Conservation (phyloP, 169 alveolate genomes). For the Besnoitia besnoiti region DNA sequence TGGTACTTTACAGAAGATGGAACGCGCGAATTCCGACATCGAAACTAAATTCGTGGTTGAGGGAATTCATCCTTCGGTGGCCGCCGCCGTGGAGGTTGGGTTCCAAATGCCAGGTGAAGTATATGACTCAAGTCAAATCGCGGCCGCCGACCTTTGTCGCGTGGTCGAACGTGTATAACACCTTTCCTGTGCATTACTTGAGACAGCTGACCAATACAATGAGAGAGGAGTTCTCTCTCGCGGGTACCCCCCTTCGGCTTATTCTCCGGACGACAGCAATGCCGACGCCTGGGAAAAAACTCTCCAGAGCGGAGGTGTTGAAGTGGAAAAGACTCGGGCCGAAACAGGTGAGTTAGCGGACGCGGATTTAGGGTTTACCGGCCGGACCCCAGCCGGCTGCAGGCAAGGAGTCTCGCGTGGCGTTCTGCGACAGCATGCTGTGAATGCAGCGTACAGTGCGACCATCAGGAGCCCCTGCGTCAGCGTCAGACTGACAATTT, state of each 20-base stretch:
- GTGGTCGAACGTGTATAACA: constrained; percentile 81
- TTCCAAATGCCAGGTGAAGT: constrained; percentile 78
- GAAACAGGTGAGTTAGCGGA: constrained; percentile 65
- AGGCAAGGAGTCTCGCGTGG: too few species aligned
- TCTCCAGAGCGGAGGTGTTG: constrained; percentile 66
- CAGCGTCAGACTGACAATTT: too few species aligned
- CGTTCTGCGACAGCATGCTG: too few species aligned
- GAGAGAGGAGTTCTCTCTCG: constrained; percentile 75
- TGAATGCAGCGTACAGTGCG: too few species aligned
- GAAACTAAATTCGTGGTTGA: constrained; percentile 69
- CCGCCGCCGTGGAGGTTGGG: constrained; percentile 90
- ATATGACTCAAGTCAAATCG: constrained; percentile 70
- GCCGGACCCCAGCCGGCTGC: too few species aligned
- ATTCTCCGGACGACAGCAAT: constrained; percentile 77
- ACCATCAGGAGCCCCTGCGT: too few species aligned
- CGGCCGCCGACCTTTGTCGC: constrained; percentile 83
- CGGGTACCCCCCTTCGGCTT: constrained; percentile 74
- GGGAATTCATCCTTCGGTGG: constrained; percentile 58
- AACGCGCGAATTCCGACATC: constrained; percentile 71
- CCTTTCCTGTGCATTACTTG: constrained; percentile 79
- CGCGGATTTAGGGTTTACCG: too few species aligned
- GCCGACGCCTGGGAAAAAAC: constrained; percentile 71
- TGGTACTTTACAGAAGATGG: constrained; percentile 64
- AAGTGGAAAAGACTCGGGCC: constrained; percentile 79
- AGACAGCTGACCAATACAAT: constrained; percentile 77